Base-by-base conservation (phyloP, 495 filamentous ascomycete species). In the Trichoderma gamsii region DNA sequence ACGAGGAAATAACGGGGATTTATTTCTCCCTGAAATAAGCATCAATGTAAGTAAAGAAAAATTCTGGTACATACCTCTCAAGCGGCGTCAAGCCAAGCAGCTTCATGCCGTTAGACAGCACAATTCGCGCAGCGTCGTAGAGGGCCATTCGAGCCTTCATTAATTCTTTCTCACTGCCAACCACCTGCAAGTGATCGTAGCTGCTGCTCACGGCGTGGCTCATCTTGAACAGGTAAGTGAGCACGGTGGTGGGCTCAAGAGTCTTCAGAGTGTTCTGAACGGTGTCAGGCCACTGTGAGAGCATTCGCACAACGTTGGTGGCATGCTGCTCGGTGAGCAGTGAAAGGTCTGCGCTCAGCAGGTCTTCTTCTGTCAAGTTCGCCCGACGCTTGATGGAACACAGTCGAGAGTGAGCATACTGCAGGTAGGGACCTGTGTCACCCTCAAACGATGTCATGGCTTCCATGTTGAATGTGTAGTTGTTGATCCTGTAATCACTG, bases 141-240 rank as follows among this genome's bases (percentile, higher is more conserved):
- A 97, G 79, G 3, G 92, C 91, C 84, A 94, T 87, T 65, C 91
- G 86, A 35, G 91, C 90, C 76, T 87, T 87, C 81, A 89, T 90
- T 44, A 91, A 72, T 73, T 88, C 88, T 18, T 83, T 83, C 73
- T 85, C 84, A 72, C 87, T 91, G 61, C 90, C 90, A 15, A 94
- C 84, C 29, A 96, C 89, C 74, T 90, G 84, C 41, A 96, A 83
- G 5, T 90, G 85, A 72, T 93, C 92, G 75, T 95, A 96, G 75
- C 88, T 90, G 46, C 88, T 90, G 81, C 90, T 93, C 67, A 96
- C 77, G 65, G 87, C 82, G 75, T 95, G 92, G 1, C 91, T 96
- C 89, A 97, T 89, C 78, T 87, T 89, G 82, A 94, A 94, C 59
- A 97, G 85, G 78, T 95, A 97, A 13, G 87, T 88, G 41, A 96